Base-by-base conservation (phyloP, 495 filamentous ascomycete species). In the Hypoxylon fragiforme region DNA sequence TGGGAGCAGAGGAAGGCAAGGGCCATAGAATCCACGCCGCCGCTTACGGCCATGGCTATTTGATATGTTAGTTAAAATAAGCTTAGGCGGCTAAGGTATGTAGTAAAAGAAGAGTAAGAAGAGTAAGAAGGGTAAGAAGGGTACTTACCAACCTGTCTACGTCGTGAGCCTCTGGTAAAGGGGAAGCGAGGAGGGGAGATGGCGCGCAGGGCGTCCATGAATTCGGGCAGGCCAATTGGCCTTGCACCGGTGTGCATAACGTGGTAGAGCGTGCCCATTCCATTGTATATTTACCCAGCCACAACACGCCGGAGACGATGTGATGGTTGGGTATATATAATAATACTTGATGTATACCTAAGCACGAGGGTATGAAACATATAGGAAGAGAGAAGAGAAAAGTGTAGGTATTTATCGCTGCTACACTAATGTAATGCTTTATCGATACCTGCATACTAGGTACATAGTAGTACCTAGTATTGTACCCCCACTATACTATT, bases 11-110 rank as follows among this genome's bases (percentile, higher is more conserved):
- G 78, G 49, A 73, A 80, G 34, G 91, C 90, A 30, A 98, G 74
- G 15, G 92, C 92, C 91, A 96, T 98, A 3, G 94, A 97, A 63
- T 98, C 94, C 11, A 94, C 88, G 12, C 94, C 94, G 5, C 94
- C 94, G 67, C 92, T 97, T 38, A 97, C 73, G 8, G 92, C 92
- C 20, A 97, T 72, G 48, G 81, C 92, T 95, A 57, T 38, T 21
- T 3, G 1, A 8, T 11, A 16, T 18, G 45, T 49, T 32, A 53
- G 11, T n/a, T n/a, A n/a, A n/a, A n/a, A n/a, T n/a, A n/a, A n/a
- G n/a, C n/a, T n/a, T n/a, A n/a, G n/a, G n/a, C n/a, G n/a, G n/a
- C n/a, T n/a, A n/a, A n/a, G n/a, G n/a, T n/a, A n/a, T n/a, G n/a
- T n/a, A n/a, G n/a, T n/a, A n/a, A n/a, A n/a, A n/a, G n/a, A n/a